Conservation (phyloP, 1,284 basidiomycete genomes). For the Cryptococcus amylolentus region DNA sequence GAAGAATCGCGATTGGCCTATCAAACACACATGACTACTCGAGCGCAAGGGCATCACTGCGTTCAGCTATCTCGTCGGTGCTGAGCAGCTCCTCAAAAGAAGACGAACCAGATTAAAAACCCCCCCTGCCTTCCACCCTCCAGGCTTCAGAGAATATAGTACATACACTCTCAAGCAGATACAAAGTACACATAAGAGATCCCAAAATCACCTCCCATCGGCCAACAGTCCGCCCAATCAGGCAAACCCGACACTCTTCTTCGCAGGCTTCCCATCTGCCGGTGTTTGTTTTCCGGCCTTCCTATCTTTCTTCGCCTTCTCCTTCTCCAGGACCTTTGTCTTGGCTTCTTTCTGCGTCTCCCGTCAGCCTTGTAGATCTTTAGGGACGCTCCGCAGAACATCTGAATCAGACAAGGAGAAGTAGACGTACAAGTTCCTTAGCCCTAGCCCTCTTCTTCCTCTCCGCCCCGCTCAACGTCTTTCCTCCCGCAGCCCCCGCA, state of each 20-base stretch:
- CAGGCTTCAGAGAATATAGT: no score
- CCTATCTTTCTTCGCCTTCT: constrained; percentile 15
- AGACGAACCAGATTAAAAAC: no score
- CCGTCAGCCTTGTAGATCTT: not conserved
- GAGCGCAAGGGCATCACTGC: no score
- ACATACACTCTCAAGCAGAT: not conserved
- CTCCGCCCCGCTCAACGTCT: constrained; percentile 13
- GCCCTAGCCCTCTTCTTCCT: constrained; percentile 19
- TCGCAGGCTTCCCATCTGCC: constrained; percentile 5
- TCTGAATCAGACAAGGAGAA: constrained; percentile 4
- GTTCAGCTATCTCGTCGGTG: no score
- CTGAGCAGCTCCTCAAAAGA: no score
- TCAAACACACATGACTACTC: no score
- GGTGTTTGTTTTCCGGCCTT: not conserved
- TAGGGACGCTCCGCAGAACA: no score
- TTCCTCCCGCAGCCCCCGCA: constrained; percentile 4
- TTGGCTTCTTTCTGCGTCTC: constrained; percentile 14
- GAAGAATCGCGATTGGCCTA: no score
- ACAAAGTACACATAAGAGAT: not conserved
- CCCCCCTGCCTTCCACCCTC: no score
- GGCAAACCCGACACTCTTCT: constrained; percentile 12
- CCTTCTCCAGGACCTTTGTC: constrained; percentile 20
- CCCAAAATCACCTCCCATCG: not conserved
- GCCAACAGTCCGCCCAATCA: not conserved
- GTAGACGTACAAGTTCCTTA: constrained; percentile 26